Conservation (phyloP, 2,329 filamentous ascomycete species). For the Xylaria hypoxylon region DNA sequence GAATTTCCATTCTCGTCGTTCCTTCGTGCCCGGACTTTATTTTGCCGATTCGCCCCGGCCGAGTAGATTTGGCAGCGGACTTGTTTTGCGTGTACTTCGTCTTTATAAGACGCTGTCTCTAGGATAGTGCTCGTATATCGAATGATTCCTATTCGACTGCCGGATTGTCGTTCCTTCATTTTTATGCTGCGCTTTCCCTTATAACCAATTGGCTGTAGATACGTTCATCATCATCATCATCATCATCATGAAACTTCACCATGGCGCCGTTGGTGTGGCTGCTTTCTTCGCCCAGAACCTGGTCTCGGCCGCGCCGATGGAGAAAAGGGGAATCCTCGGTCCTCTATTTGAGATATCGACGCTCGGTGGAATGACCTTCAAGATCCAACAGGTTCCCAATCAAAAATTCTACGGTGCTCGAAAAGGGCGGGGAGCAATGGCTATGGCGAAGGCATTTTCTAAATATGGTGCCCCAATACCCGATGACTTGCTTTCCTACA, state of each 20-base stretch:
- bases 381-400: conserved; percentile 55
- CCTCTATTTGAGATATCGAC: conserved; percentile 50
- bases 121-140: conserved; percentile 20
- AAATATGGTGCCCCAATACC: conserved; percentile 55
- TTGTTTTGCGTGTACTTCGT: conserved; percentile 14
- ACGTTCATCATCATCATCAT: not conserved
- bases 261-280: conserved; percentile 52
- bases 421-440: conserved; percentile 54
- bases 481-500: conserved; percentile 49
- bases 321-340: conserved; percentile 43
- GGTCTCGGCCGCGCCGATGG: conserved; percentile 49
- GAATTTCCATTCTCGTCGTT: conserved; percentile 31
- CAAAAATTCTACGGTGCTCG: conserved; percentile 48
- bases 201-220: not conserved
- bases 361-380: conserved; percentile 56
- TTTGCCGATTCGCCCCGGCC: conserved; percentile 19
- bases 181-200: not conserved
- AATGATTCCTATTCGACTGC: conserved; percentile 9
- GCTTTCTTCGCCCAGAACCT: conserved; percentile 46
- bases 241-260: conserved; percentile 52
- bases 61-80: not conserved
- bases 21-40: conserved; percentile 23
- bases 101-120: conserved; percentile 13
- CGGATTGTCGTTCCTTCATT: conserved; percentile 19
- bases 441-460: conserved; percentile 55